Evolutionary conservation across 176 grass and related monocot species (phyloP).

Genomic region (Musa itinerans): DNA sequence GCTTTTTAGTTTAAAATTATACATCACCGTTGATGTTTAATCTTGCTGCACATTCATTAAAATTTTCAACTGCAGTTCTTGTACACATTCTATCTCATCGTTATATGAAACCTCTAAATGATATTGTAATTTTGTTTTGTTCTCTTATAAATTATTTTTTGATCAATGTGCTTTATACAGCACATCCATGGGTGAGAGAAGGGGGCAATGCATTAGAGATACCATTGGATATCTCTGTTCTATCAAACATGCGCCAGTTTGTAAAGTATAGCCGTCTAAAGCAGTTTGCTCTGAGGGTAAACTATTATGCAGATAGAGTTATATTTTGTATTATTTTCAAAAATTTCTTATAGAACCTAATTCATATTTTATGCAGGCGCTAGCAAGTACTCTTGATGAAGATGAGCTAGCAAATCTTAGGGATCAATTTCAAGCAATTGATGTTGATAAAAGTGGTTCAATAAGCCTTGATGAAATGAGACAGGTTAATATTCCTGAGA

Average conservation of each 20-base stretch:
- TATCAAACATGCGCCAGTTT: slow-evolving; percentile 91
- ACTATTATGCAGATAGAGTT: neutral
- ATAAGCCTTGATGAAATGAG: slow-evolving; percentile 97
- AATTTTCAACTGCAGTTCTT: neutral
- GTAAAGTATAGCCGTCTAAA: slow-evolving; percentile 97
- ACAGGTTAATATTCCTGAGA: slow-evolving; percentile 39
- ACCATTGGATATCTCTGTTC: slow-evolving; percentile 81
- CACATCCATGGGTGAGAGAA: slow-evolving; percentile 96
- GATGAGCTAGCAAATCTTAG: slow-evolving; percentile 77
- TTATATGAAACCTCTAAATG: too few species aligned
- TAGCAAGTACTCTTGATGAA: slow-evolving; percentile 82
- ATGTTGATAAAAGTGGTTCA: slow-evolving; percentile 91
- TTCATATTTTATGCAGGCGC: slow-evolving; percentile 40
- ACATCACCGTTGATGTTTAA: neutral
- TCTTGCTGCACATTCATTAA: neutral
- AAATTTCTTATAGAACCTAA: slow-evolving; percentile 11
- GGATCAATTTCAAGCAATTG: slow-evolving; percentile 93
- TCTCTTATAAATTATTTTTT: too few species aligned
- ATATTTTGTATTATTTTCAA: slow-evolving; percentile 5
- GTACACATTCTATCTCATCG: neutral
- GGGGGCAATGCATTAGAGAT: slow-evolving; percentile 85
- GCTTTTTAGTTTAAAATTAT: neutral
- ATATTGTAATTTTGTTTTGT: too few species aligned
- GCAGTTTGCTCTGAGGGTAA: slow-evolving; percentile 95
- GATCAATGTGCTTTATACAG: slow-evolving; percentile 11